Base-by-base conservation (phyloP, 1,284 basidiomycete species). In the Coniophora puteana region DNA sequence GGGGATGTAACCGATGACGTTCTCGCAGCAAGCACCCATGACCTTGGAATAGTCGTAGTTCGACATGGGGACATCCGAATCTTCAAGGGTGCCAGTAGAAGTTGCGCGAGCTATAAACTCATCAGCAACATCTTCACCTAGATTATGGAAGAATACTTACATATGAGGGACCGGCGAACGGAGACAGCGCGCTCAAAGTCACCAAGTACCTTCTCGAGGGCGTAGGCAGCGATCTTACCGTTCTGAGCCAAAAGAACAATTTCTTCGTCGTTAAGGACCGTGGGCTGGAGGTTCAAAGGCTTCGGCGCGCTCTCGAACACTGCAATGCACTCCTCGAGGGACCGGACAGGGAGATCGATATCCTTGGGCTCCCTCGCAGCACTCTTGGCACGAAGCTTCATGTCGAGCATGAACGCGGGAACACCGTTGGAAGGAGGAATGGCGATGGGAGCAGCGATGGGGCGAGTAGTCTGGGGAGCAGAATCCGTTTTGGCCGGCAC, bases 1-100 rank as follows among this genome's bases (percentile, higher is more conserved):
- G 17, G 96, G 96, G 66, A 98, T 94, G 64, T 89, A 99, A 17
- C 96, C 96, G 35, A 99, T 82, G 36, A 99, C 96, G 62, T 99
- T 99, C 69, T 99, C 96, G 66, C 96, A 99, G 69, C 96, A 99
- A 4, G 95, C 94, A 46, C 95, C 95, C 51, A 95, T 80, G 40
- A 99, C 93, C 20, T 89, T 82, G 28, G 86, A 83, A 69, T 99
- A 99, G 67, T 98, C 92, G 67, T 96, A 99, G 62, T 85, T 71
- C 25, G 75, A 61, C 74, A 89, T 83, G 0, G 96, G 96, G 13
- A 99, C 69, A 34, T 84, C 78, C 1, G 90, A 94, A 17, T 65
- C 51, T 61, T 99, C 96, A 32, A 99, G 76, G 0, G 90, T 89
- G 63, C 88, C 81, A 1, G 91, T 96, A 24, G 70, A 64, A 1